A percentile compares a stretch with the other conserved stretches of the same genome.
Evolutionary conservation across 2,329 filamentous ascomycete species (phyloP).

Genomic region (Coleophoma crateriformis): DNA sequence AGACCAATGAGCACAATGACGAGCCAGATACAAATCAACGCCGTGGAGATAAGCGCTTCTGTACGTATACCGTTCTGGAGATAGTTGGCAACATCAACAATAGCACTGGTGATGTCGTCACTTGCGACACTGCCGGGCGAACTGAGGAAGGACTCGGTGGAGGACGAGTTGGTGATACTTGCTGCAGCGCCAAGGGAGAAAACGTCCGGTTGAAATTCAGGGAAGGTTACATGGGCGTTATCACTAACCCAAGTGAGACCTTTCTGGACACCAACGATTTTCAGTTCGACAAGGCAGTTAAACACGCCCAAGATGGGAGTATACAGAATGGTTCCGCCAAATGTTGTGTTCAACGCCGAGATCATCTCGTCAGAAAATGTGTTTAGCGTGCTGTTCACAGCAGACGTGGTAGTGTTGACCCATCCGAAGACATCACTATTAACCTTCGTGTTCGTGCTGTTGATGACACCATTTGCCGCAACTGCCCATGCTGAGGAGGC

Average conservation of each 20-base stretch:
- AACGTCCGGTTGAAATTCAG: slow-evolving; percentile 69
- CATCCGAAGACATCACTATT: slow-evolving; percentile 83
- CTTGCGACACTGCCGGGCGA: slow-evolving; percentile 66
- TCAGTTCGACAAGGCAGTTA: slow-evolving; percentile 81
- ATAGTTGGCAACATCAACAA: slow-evolving; percentile 62
- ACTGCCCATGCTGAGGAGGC: slow-evolving; percentile 60
- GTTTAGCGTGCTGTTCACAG: slow-evolving; percentile 82
- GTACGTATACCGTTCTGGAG: slow-evolving; percentile 64
- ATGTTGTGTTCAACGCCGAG: slow-evolving; percentile 66
- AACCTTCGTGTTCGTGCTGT: slow-evolving; percentile 59
- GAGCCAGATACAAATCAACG: slow-evolving; percentile 71
- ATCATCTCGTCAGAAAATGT: slow-evolving; percentile 74
- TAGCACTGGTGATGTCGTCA: slow-evolving; percentile 75
- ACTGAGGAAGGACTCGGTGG: slow-evolving; percentile 69
- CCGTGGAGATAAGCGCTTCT: slow-evolving; percentile 75
- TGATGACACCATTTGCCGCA: slow-evolving; percentile 56
- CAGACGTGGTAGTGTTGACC: slow-evolving; percentile 76
- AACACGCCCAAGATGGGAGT: slow-evolving; percentile 75
- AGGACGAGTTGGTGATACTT: slow-evolving; percentile 50
- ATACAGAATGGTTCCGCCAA: slow-evolving; percentile 76
- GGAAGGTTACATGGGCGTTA: slow-evolving; percentile 77
- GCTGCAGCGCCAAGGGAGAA: slow-evolving; percentile 75
- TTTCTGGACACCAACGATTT: slow-evolving; percentile 77
- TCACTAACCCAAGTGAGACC: slow-evolving; percentile 93
- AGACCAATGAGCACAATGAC: slow-evolving; percentile 72